Conservation (phyloP, 768 basidiomycete species). For the Leccinum broughii region DNA sequence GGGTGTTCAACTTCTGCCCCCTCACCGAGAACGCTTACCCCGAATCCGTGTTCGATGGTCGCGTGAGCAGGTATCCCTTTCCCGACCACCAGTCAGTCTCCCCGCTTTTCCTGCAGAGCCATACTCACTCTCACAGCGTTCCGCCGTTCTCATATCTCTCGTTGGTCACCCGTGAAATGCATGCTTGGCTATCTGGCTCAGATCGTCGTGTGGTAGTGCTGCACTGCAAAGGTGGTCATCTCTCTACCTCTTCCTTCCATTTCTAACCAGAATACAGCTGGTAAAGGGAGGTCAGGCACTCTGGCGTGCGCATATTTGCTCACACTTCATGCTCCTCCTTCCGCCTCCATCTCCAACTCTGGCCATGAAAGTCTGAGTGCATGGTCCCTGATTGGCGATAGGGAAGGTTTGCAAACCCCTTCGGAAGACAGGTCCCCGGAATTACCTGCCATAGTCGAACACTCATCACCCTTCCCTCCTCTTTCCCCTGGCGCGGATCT, state of each 20-base stretch:
- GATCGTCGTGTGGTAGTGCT: conserved; percentile 72
- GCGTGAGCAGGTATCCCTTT: conserved; percentile 84
- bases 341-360: conserved; percentile 35
- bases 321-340: conserved; percentile 47
- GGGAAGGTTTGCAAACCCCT: conserved; percentile 21
- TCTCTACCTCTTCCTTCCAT: not conserved
- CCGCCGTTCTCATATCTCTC: conserved; percentile 77
- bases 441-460: not conserved
- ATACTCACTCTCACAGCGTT: conserved; percentile 43
- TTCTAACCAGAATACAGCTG: conserved; percentile 45
- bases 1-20: conserved; percentile 91
- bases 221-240: conserved; percentile 75
- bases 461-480: not conserved
- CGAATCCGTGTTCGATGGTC: conserved; percentile 61
- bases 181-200: conserved; percentile 65
- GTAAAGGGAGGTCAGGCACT: conserved; percentile 84
- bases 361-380: conserved; percentile 19
- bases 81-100: conserved; percentile 88
- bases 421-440: not conserved
- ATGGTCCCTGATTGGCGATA: conserved; percentile 22
- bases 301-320: conserved; percentile 84
- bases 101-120: conserved; percentile 39
- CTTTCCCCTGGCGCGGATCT: conserved; percentile 5
- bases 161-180: conserved; percentile 72
- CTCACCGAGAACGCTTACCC: conserved; percentile 79